These are phyloP conservation scores for Peltaster fructicola DNA, from an alignment of 2,329 filamentous ascomycete genomes.

Conservation along the genomic window DNA sequence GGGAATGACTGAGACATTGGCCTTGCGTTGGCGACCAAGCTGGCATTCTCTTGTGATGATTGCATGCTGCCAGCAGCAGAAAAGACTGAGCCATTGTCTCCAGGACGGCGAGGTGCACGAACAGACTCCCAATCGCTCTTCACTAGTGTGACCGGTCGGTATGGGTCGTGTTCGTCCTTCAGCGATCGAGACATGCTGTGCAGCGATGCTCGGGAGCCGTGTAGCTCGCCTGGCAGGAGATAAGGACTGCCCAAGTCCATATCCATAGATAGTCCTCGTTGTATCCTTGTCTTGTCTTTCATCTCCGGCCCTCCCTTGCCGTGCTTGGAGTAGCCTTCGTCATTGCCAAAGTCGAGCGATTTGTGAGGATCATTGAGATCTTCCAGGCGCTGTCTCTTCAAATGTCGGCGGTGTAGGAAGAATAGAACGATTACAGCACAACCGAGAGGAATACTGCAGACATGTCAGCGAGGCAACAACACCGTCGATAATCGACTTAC, in stretches of 20 bases:
- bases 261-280: conserved; percentile 40
- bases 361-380: conserved; percentile 76
- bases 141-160: conserved; percentile 48
- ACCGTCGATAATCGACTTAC: conserved; percentile 11
- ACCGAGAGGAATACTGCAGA: conserved; percentile 53
- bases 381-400: conserved; percentile 54
- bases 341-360: conserved; percentile 83
- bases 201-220: conserved; percentile 69
- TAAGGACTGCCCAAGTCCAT: conserved; percentile 71
- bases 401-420: conserved; percentile 62
- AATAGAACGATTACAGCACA: conserved; percentile 49
- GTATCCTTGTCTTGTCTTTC: conserved; percentile 10
- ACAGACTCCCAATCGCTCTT: conserved; percentile 23
- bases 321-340: conserved; percentile 18
- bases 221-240: conserved; percentile 67
- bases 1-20: conserved; percentile 38
- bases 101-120: conserved; percentile 7
- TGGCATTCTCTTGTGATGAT: conserved; percentile 26
- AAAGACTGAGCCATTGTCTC: conserved; percentile 32
- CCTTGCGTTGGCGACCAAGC: conserved; percentile 38
- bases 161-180: conserved; percentile 64
- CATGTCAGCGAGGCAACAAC: conserved; percentile 9
- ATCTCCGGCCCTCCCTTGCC: neutral
- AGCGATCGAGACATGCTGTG: conserved; percentile 67
- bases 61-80: conserved; percentile 30